Conservation (phyloP, 148 eudicot genomes). For the Persicaria tinctoria region DNA sequence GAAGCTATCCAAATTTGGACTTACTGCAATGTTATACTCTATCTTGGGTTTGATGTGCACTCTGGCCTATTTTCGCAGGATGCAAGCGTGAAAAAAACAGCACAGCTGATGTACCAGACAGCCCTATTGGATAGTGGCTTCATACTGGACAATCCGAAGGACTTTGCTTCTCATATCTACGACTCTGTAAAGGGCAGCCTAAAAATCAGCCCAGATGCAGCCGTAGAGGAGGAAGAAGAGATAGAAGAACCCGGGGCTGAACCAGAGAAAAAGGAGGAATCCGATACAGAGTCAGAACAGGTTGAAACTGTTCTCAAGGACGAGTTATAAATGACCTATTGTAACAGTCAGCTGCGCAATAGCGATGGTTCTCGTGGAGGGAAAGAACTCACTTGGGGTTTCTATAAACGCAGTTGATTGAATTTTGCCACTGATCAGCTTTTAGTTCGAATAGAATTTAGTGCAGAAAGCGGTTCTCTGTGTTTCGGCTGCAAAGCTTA, state of each 20-base stretch:
- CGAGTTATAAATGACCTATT: conserved; percentile 40
- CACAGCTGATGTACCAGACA: conserved; percentile 85
- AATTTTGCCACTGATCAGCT: too few species aligned
- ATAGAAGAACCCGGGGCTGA: conserved; percentile 57
- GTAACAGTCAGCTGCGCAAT: too few species aligned
- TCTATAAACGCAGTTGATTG: too few species aligned
- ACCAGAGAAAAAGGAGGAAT: conserved; percentile 36
- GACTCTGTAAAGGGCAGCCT: conserved; percentile 67
- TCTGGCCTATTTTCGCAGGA: conserved; percentile 35
- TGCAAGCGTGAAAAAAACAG: conserved; percentile 59
- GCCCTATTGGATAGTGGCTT: conserved; percentile 97
- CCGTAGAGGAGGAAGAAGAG: conserved; percentile 84
- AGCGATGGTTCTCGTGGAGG: too few species aligned
- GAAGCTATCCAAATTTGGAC: too few species aligned
- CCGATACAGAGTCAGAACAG: conserved; percentile 21
- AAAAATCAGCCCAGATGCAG: conserved; percentile 60
- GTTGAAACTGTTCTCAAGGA: conserved; percentile 42
- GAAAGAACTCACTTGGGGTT: too few species aligned
- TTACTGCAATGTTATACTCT: too few species aligned
- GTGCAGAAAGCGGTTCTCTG: too few species aligned
- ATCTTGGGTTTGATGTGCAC: too few species aligned
- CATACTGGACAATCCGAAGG: conserved; percentile 61
- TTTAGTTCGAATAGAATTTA: too few species aligned
- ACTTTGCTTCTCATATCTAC: conserved; percentile 69
- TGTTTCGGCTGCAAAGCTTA: too few species aligned